Percentiles rank a stretch among this genome's conserved stretches.
phyloP scores from a whole-genome alignment of 2,329 filamentous ascomycete genomes.

The Monilinia laxa region DNA sequence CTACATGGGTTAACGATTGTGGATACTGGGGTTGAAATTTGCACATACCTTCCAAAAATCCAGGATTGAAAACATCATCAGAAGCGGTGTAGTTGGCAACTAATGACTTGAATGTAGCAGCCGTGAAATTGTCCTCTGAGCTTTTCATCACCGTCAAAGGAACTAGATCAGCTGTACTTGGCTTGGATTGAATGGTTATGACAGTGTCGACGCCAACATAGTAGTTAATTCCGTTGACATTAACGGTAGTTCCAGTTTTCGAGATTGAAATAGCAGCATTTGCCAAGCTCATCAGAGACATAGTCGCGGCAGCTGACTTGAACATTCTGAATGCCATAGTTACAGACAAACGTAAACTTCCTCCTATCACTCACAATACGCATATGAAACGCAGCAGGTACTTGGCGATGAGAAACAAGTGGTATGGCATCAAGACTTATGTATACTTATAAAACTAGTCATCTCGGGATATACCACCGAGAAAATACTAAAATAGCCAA shows the following conservation, averaged over 20 bases:
- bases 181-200: constrained; percentile 29
- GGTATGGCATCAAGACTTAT: neutral
- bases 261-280: constrained; percentile 22
- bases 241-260: constrained; percentile 19
- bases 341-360: neutral
- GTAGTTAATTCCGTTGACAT: constrained; percentile 41
- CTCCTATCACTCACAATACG: neutral
- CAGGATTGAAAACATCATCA: constrained; percentile 37
- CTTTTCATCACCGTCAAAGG: constrained; percentile 36
- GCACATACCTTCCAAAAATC: constrained; percentile 34
- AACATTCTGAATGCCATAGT: constrained; percentile 21
- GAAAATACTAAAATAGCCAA: constrained; percentile 9
- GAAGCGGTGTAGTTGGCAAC: constrained; percentile 31
- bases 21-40: too few relatives aligned
- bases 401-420: neutral
- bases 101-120: constrained; percentile 27
- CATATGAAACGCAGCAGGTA: neutral
- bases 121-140: constrained; percentile 28
- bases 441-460: neutral
- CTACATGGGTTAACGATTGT: constrained; percentile 9
- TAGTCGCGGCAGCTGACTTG: constrained; percentile 2
- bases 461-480: neutral
- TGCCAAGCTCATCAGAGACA: constrained; percentile 16
- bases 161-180: constrained; percentile 31
- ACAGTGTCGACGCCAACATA: constrained; percentile 35